These are phyloP conservation scores for Nakaseomyces nivariensis DNA, from an alignment of 1,139 yeast species.

Conservation along the genomic window DNA sequence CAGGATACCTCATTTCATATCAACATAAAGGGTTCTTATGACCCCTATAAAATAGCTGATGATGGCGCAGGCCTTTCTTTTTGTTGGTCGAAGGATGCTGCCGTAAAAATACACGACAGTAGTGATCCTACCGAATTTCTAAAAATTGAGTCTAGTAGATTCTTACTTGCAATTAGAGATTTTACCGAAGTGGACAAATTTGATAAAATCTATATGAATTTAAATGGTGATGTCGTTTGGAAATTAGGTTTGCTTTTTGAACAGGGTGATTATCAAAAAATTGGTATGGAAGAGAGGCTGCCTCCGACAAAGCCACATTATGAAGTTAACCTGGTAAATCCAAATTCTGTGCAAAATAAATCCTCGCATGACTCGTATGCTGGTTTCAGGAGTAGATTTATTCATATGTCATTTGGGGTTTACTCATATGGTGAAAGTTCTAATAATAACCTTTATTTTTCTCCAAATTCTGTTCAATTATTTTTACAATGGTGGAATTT, in stretches of 20 bases:
- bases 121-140: constrained; percentile 52
- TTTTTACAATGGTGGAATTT: constrained; percentile 76
- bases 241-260: constrained; percentile 42
- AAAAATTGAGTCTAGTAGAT: constrained; percentile 53
- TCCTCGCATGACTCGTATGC: constrained; percentile 55
- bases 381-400: constrained; percentile 63
- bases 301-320: constrained; percentile 54
- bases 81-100: constrained; percentile 64
- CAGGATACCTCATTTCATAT: constrained; percentile 23
- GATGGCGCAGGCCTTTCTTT: constrained; percentile 70
- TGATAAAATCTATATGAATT: constrained; percentile 43
- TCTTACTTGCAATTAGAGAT: constrained; percentile 47
- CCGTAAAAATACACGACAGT: constrained; percentile 47
- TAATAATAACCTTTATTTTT: constrained; percentile 57
- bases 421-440: constrained; percentile 36
- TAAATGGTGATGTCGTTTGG: constrained; percentile 44
- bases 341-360: constrained; percentile 37
- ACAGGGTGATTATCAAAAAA: constrained; percentile 26
- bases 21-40: constrained; percentile 44
- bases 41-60: constrained; percentile 63
- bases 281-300: constrained; percentile 25
- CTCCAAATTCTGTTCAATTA: constrained; percentile 59
- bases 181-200: constrained; percentile 24
- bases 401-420: constrained; percentile 68
- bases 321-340: constrained; percentile 51